Base-by-base conservation (phyloP, 495 filamentous ascomycete species). In the Aspergillus incahuasiensis region DNA sequence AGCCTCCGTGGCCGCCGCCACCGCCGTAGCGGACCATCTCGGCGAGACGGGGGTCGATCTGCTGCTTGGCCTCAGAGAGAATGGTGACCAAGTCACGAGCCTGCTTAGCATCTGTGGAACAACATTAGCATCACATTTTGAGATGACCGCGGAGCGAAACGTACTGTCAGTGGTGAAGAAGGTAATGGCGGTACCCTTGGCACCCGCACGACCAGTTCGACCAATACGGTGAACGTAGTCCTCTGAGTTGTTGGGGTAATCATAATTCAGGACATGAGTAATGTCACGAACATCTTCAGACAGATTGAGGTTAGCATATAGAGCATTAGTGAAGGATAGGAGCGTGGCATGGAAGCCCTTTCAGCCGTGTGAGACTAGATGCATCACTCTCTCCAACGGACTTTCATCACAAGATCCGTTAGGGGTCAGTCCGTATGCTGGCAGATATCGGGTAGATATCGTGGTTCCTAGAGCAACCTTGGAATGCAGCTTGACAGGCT, bases 201-300 rank as follows among this genome's bases (percentile, higher is more conserved):
- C 89, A 62, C 94, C 94, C 46, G 94, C 94, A 70, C 92, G 86
- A 58, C 91, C 92, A 34, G 92, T 97, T 70, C 91, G 85, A 61
- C 88, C 94, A 72, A 98, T 98, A 60, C 94, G 89, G 68, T 98
- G 94, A 57, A 98, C 91, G 62, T 98, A 98, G 67, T 97, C 92
- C 74, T 98, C 92, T 74, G 94, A 97, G 80, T 98, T 98, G 82
- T 97, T 97, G 70, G 94, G 94, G 73, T 96, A 96, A 75, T 98
- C 94, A 88, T 97, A 97, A 86, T 98, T 98, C 77, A 98, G 82
- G 78, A 98, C 94, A 79, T 98, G 94, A 74, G 92, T 97, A 77
- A 98, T 98, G 82, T 98, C 92, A 75, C 91, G 91, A 82, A 98
- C 94, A 86, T 98, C 94, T 98, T 96, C 43, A 86, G 50, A 73